Base-by-base conservation (phyloP, 202 grass and related monocot species). In the Panicum hallii region DNA sequence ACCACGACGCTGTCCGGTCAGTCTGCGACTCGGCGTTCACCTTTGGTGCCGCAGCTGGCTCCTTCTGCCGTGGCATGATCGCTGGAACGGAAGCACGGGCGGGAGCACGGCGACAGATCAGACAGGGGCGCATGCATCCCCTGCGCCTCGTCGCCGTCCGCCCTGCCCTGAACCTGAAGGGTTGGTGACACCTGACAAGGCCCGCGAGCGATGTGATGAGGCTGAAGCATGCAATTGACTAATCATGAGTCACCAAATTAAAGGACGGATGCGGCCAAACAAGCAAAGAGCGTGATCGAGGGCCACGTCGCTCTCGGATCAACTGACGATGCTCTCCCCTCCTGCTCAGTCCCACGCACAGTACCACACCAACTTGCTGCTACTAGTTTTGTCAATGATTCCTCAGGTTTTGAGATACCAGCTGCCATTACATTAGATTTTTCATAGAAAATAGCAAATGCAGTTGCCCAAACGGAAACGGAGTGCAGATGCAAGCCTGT, bases 21-120 rank as follows among this genome's bases (percentile, higher is more conserved):
- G 41, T 11, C 12, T 60, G 1, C 9, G 30, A 26, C 26, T 26
- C 0, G 0, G 26, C 26, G 26, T 45, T 5, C 16, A 38, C 50
- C 67, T 34, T 13, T n/a, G 62, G 63, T 14, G 7, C 7, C 7
- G 23, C 68, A 3, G 17, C 49, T 63, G 79, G 53, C 22, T 82
- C 36, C 85, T 83, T 63, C 13, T 5, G 72, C 54, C 43, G 52
- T 34, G 64, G 60, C 67, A 79, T 74, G 84, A 49, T 22, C 48
- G 67, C 61, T 45, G 84, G 63, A 74, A 54, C 44, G 36, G 69
- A 74, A 61, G 80, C 84, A 87, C 74, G 52, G 42, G 67, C 30
- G 47, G 75, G 74, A 9, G 55, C 47, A 63, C 13, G 20, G 36
- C 49, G 74, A 13, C 56, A 32, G 43, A 28, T 38, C 36, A 38